phyloP scores from a whole-genome alignment of 225 moss, liverwort and hornwort genomes.

The Bryoerythrophyllum caledonicum region DNA sequence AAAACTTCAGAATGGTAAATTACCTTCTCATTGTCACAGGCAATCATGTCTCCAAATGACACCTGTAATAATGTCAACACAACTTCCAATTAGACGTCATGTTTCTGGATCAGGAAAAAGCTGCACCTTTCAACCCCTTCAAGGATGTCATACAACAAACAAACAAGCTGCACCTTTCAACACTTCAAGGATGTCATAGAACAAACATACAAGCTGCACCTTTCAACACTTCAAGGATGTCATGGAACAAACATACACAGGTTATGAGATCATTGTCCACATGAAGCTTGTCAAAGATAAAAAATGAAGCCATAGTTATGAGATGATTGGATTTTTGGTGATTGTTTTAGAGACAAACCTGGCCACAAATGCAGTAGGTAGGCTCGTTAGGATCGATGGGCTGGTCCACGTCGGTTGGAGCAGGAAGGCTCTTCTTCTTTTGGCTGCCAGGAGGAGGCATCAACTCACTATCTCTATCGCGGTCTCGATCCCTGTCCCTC shows the following conservation, averaged over 20 bases:
- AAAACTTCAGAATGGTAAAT: conserved; percentile 6
- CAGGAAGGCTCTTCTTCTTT: conserved; percentile 92
- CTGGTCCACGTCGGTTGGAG: conserved; percentile 93
- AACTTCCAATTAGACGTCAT: background rate
- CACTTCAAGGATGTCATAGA: conserved; percentile 8
- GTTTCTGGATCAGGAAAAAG: background rate
- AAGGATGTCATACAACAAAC: no score
- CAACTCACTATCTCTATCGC: conserved; percentile 86
- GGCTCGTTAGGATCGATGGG: conserved; percentile 99
- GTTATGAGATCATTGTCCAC: no score
- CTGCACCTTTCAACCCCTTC: no score
- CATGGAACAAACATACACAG: background rate
- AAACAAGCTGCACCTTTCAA: conserved; percentile 12
- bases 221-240: no score
- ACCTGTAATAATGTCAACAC: conserved; percentile 53
- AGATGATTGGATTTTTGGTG: no score
- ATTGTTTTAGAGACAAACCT: conserved; percentile 47
- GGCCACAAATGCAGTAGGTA: conserved; percentile 98
- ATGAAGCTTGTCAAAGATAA: background rate
- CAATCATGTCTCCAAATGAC: conserved; percentile 99
- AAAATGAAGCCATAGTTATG: background rate
- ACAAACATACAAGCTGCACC: no score
- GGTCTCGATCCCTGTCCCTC: conserved; percentile 71
- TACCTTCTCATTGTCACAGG: conserved; percentile 95
- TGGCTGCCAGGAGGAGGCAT: conserved; percentile 97